Percentiles rank a stretch among this genome's conserved stretches.
Conservation (phyloP, 1,139 yeast species). For the Candida albicans region DNA sequence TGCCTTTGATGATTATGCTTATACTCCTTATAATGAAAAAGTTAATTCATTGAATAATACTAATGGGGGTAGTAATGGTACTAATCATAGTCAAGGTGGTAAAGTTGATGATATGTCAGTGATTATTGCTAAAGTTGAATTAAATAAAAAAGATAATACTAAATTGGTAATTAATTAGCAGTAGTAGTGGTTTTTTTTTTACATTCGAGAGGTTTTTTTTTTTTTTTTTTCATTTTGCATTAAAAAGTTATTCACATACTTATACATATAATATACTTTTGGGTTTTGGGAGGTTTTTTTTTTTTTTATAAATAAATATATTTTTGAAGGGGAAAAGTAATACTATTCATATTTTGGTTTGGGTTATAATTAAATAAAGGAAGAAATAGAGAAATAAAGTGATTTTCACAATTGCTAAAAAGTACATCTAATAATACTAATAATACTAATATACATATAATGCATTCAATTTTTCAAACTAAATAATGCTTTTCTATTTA, state of each 20-base stretch:
- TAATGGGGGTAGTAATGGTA: no score
- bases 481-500: conserved; percentile 1
- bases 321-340: no score
- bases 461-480: no score
- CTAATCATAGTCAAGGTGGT: conserved; percentile 45
- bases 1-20: conserved; percentile 56
- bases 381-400: no score
- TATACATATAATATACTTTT: neutral
- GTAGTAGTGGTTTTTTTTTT: neutral
- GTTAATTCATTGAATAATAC: conserved; percentile 45
- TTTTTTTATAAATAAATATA: neutral
- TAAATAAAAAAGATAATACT: conserved; percentile 7
- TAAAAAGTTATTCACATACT: no score
- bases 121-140: conserved; percentile 45
- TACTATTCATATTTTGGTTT: neutral
- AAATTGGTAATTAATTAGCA: conserved; percentile 3
- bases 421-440: conserved; percentile 3
- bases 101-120: conserved; percentile 58
- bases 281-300: neutral
- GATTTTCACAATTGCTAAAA: no score
- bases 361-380: neutral
- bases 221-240: neutral
- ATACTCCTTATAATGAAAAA: conserved; percentile 55
- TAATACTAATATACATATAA: neutral
- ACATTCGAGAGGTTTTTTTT: neutral